phyloP scores from a whole-genome alignment of 257 asterid genomes.

The Petunia axillaris region DNA sequence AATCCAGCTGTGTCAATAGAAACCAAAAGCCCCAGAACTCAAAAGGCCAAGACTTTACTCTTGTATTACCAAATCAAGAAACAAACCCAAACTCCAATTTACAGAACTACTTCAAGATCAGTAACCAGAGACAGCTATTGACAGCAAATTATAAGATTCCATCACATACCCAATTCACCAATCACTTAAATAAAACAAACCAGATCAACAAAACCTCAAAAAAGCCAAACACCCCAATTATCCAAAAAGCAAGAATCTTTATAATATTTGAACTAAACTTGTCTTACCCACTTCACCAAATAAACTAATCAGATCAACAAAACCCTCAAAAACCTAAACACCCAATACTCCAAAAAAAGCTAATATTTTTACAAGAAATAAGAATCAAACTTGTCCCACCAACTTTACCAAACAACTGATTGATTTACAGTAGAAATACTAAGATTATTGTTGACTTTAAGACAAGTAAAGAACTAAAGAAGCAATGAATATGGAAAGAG shows the following conservation, averaged over 20 bases:
- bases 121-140: not conserved
- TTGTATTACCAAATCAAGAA: conserved; percentile 2
- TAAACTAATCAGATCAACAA: conserved; percentile 26
- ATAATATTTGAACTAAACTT: not conserved
- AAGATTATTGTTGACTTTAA: not conserved
- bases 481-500: conserved; percentile 26
- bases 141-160: not conserved
- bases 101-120: not conserved
- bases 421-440: not conserved
- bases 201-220: conserved; percentile 25
- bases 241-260: conserved; percentile 2
- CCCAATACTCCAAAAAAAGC: conserved; percentile 20
- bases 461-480: not conserved
- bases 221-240: conserved; percentile 2
- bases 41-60: not conserved
- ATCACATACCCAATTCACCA: conserved; percentile 21
- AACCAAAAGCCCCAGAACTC: not conserved
- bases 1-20: not conserved
- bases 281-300: conserved; percentile 24
- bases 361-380: not conserved
- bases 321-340: conserved; percentile 22
- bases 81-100: not conserved
- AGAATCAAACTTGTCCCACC: not conserved
- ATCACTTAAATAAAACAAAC: conserved; percentile 24
- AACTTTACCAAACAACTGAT: not conserved